A percentile compares a stretch with the other conserved stretches of the same genome.
Conservation (phyloP, 257 asterid species). For the Primulina eburnea region DNA sequence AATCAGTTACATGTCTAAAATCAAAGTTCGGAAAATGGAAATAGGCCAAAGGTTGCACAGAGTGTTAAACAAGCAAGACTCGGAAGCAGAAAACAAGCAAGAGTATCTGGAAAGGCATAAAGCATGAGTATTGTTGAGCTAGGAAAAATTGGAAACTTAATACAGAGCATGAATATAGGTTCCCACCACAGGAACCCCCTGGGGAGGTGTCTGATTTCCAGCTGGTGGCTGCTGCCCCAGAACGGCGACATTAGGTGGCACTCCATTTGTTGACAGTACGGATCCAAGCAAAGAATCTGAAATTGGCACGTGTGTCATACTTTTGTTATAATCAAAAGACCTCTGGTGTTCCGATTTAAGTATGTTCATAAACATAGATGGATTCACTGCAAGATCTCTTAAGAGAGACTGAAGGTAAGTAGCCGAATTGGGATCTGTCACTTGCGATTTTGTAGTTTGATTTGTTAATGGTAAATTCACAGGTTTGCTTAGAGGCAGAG, state of each 20-base stretch:
- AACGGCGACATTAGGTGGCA: slow-evolving; percentile 33
- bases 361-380: slow-evolving; percentile 70
- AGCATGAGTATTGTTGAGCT: neutral
- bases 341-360: slow-evolving; percentile 61
- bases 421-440: slow-evolving; percentile 36
- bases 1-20: slow-evolving; percentile 5
- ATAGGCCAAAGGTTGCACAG: neutral
- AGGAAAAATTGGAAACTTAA: slow-evolving; percentile 6
- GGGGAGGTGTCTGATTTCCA: slow-evolving; percentile 51
- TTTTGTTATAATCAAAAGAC: slow-evolving; percentile 46
- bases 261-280: slow-evolving; percentile 38
- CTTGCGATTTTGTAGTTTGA: slow-evolving; percentile 33
- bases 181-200: slow-evolving; percentile 51
- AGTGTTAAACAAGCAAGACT: neutral
- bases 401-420: slow-evolving; percentile 59
- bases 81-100: slow-evolving; percentile 11
- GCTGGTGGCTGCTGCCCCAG: slow-evolving; percentile 45
- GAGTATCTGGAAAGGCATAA: neutral
- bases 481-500: slow-evolving; percentile 26
- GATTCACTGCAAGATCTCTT: slow-evolving; percentile 71
- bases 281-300: slow-evolving; percentile 51
- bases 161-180: slow-evolving; percentile 23
- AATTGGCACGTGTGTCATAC: slow-evolving; percentile 33
- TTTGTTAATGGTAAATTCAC: slow-evolving; percentile 22
- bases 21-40: neutral